Evolutionary conservation across 2,329 filamentous ascomycete genomes (phyloP).

Genomic region (Aspergillus tanneri): DNA sequence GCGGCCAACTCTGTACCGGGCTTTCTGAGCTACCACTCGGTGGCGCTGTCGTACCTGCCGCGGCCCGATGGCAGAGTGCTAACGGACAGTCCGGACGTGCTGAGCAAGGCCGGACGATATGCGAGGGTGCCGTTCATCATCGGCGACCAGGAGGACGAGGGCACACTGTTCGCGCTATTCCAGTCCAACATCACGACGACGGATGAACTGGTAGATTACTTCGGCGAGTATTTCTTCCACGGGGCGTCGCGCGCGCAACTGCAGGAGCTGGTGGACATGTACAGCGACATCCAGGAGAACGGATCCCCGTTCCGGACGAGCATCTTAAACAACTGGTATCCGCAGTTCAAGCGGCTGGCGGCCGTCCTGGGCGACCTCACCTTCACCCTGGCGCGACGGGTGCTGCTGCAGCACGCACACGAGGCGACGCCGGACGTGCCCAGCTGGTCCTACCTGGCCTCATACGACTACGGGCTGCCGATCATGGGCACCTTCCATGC

Average conservation of each 20-base stretch:
- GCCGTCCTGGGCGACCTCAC: constrained; percentile 73
- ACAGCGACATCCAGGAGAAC: constrained; percentile 55
- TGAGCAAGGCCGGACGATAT: constrained; percentile 55
- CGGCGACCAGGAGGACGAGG: constrained; percentile 78
- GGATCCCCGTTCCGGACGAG: constrained; percentile 73
- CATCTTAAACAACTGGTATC: constrained; percentile 68
- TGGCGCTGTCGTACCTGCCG: constrained; percentile 72
- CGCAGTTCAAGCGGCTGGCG: constrained; percentile 73
- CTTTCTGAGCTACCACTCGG: constrained; percentile 64
- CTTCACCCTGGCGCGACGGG: constrained; percentile 70
- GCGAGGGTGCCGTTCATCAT: constrained; percentile 64
- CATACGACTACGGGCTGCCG: constrained; percentile 69
- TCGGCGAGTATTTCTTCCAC: constrained; percentile 61
- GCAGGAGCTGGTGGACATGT: constrained; percentile 59
- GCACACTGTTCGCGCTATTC: constrained; percentile 70
- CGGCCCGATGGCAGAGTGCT: constrained; percentile 68
- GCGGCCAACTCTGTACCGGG: constrained; percentile 70
- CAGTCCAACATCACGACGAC: constrained; percentile 67
- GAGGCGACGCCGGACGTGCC: constrained; percentile 58
- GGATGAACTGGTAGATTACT: constrained; percentile 60
- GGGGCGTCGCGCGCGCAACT: constrained; percentile 54
- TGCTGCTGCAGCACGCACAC: constrained; percentile 55
- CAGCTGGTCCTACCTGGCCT: constrained; percentile 72
- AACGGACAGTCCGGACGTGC: constrained; percentile 61
- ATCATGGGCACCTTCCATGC: constrained; percentile 75